phyloP scores from a whole-genome alignment of 176 grass and related monocot genomes.

The Lolium perenne region DNA sequence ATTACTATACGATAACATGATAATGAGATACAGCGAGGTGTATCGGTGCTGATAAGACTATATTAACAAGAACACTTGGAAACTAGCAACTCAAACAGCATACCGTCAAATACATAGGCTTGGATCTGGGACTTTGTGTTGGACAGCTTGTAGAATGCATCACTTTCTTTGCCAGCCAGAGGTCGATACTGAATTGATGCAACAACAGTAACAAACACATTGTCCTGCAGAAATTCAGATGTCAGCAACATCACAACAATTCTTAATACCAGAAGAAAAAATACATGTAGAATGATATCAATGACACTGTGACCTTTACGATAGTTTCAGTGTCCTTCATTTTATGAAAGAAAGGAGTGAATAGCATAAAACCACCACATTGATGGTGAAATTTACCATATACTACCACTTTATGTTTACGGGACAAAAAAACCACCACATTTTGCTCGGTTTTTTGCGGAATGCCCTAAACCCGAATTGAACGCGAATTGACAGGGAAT shows the following conservation, averaged over 20 bases:
- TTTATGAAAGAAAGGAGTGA: neutral
- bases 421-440: too few species aligned
- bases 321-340: neutral
- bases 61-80: neutral
- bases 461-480: too few species aligned
- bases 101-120: constrained; percentile 88
- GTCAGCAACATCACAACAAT: constrained; percentile 21
- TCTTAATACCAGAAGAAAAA: neutral
- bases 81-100: neutral
- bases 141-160: constrained; percentile 83
- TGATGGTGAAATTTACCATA: too few species aligned
- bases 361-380: too few species aligned
- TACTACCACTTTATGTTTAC: too few species aligned
- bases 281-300: neutral
- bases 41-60: neutral
- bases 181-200: constrained; percentile 86
- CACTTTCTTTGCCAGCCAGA: constrained; percentile 69
- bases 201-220: constrained; percentile 89
- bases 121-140: constrained; percentile 89
- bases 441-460: too few species aligned
- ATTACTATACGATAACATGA: neutral
- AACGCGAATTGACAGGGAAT: too few species aligned
- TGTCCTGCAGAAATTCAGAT: constrained; percentile 62
- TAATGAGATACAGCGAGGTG: neutral
- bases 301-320: constrained; percentile 8